phyloP scores from a whole-genome alignment of 352 stramenopile genomes.

The Phytophthora tubulina region DNA sequence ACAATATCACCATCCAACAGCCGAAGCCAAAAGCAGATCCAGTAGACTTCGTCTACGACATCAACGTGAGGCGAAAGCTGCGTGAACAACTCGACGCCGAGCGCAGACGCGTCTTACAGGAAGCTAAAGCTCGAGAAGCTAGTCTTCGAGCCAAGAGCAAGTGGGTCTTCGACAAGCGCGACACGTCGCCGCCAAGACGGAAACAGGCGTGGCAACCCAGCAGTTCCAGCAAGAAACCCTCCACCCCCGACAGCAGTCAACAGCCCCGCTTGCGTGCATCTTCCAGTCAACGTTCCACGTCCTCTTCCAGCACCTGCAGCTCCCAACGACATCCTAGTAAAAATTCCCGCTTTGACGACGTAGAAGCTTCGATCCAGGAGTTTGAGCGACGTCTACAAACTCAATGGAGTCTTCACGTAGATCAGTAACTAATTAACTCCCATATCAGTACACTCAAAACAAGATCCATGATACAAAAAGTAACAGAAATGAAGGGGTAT shows the following conservation, averaged over 20 bases:
- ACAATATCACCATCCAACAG: slow-evolving; percentile 1
- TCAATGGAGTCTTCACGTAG: slow-evolving; percentile 8
- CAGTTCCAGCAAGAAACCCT: slow-evolving; percentile 7
- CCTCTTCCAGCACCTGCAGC: slow-evolving; percentile 29
- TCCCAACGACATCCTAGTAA: slow-evolving; percentile 12
- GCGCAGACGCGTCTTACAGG: slow-evolving; percentile 42
- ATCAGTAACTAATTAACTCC: too few species aligned
- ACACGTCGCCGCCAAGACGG: slow-evolving; percentile 10
- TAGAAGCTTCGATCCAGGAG: slow-evolving; percentile 46
- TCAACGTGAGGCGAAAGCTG: slow-evolving; percentile 58
- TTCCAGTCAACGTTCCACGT: not conserved
- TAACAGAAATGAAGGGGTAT: too few species aligned
- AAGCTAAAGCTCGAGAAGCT: slow-evolving; percentile 46
- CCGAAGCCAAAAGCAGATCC: slow-evolving; percentile 17
- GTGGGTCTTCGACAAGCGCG: slow-evolving; percentile 52
- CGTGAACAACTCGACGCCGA: slow-evolving; percentile 69
- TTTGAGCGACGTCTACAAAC: slow-evolving; percentile 53
- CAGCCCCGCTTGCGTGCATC: too few species aligned
- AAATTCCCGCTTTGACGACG: slow-evolving; percentile 18
- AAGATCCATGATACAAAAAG: too few species aligned
- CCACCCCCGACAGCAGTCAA: not conserved
- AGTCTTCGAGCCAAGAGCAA: slow-evolving; percentile 52
- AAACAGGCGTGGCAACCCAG: slow-evolving; percentile 26
- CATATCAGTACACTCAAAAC: too few species aligned
- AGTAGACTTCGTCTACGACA: slow-evolving; percentile 83